Conservation (phyloP, 1,284 basidiomycete genomes). For the Leucoagaricus sp. region DNA sequence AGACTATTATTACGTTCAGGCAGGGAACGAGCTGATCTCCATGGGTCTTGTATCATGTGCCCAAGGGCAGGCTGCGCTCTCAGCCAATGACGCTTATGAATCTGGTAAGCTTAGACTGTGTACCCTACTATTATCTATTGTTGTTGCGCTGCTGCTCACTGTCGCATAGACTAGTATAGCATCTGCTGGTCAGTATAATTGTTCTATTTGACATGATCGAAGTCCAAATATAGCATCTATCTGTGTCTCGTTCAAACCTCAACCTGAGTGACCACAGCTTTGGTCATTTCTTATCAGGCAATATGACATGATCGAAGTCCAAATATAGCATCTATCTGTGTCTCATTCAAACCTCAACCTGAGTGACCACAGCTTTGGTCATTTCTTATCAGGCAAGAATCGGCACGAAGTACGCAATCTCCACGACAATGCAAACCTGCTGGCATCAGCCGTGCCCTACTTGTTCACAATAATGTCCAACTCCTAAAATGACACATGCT, state of each 20-base stretch:
- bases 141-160: background rate
- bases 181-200: background rate
- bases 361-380: too few relatives aligned
- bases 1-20: constrained; percentile 48
- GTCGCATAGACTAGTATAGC: background rate
- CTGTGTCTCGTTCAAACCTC: too few relatives aligned
- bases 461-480: too few relatives aligned
- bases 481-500: too few relatives aligned
- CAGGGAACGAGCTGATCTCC: constrained; percentile 42
- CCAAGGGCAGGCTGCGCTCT: background rate
- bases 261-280: too few relatives aligned
- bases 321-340: background rate
- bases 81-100: background rate
- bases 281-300: too few relatives aligned
- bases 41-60: constrained; percentile 38
- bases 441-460: too few relatives aligned
- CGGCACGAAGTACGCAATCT: too few relatives aligned
- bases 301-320: background rate
- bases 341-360: too few relatives aligned
- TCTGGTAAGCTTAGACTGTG: background rate
- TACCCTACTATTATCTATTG: background rate
- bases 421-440: too few relatives aligned
- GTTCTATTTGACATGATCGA: background rate
- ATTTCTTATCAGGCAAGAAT: too few relatives aligned
- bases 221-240: background rate